Base-by-base conservation (phyloP, 768 basidiomycete species). In the Tricholomella constricta region DNA sequence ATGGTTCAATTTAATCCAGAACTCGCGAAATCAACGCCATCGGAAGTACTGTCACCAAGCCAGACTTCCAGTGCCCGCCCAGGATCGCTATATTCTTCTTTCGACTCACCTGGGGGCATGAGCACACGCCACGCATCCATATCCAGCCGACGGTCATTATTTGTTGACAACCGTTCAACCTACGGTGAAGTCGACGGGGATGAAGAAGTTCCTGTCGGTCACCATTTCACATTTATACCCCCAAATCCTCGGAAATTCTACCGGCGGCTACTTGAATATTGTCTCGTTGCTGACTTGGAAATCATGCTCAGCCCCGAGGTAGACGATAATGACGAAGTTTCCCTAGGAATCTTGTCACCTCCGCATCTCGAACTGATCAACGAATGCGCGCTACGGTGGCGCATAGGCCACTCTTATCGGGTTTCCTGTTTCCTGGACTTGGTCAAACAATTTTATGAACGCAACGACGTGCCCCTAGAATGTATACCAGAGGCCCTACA, bases 261-360 rank as follows among this genome's bases (percentile, higher is more conserved):
- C 77, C 84, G 85, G 58, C 83, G 90, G 10, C 78, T 98, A 14
- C 79, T 97, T 25, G 86, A 92, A 65, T 76, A 82, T 49, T 94
- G 94, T 64, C 82, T 99, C 41, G 78, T 86, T 22, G 79, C 81
- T 23, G 97, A 99, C 67, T 75, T 98, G 52, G 91, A 93, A 64
- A 82, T 86, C 32, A 93, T 99, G 90, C 78, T 89, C 44, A 88
- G 88, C 41, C 89, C 91, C 4, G 89, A 90, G 52, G 87, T 98
- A n/a, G 88, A 93, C 41, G 92, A 94, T 60, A 89, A 92, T 60
- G 92, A 98, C 59, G 94, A 98, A 72, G 96, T 99, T 14, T 91
- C 94, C 0, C 74, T 98, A 32, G 91, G 92, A 6, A 98, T 99
- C 51, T 72, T 99, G 15, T 92, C 92, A 3, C 65, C 80, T 1